Conservation (phyloP, 805 yeast species). For the Debaryomyces prosopidis region DNA sequence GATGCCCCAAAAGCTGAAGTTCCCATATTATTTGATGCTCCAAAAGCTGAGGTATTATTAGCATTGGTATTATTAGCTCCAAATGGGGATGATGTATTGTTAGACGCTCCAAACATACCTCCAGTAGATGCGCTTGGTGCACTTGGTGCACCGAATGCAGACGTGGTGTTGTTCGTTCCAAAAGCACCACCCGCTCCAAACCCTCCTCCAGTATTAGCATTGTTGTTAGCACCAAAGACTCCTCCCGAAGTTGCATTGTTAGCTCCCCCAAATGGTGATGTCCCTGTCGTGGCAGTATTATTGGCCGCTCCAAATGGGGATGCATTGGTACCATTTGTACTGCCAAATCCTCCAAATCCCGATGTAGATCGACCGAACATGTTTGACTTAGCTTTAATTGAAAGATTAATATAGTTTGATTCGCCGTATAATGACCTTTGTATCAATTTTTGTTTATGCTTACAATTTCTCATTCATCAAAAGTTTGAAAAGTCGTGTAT, state of each 20-base stretch:
- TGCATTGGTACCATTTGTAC: slow-evolving; percentile 20
- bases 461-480: neutral
- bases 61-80: slow-evolving; percentile 17
- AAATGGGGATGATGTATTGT: slow-evolving; percentile 24
- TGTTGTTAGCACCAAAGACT: slow-evolving; percentile 22
- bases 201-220: slow-evolving; percentile 22
- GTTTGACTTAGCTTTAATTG: neutral
- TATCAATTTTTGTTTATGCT: slow-evolving; percentile 1
- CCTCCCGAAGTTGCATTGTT: slow-evolving; percentile 21
- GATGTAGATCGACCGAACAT: slow-evolving; percentile 53
- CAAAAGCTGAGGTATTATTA: slow-evolving; percentile 14
- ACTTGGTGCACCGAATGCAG: slow-evolving; percentile 24
- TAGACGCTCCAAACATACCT: slow-evolving; percentile 28
- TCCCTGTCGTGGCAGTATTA: slow-evolving; percentile 13
- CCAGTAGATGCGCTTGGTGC: slow-evolving; percentile 13
- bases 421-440: too few species aligned
- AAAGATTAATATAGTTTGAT: neutral
- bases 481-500: slow-evolving; percentile 4
- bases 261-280: slow-evolving; percentile 26
- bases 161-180: slow-evolving; percentile 18
- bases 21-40: slow-evolving; percentile 9
- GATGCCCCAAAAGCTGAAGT: slow-evolving; percentile 20
- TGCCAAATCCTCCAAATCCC: slow-evolving; percentile 54
- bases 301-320: slow-evolving; percentile 38
- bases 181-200: slow-evolving; percentile 25